Evolutionary conservation across 2,329 filamentous ascomycete species (phyloP).

Genomic region (Trichoderma cornu-damae): DNA sequence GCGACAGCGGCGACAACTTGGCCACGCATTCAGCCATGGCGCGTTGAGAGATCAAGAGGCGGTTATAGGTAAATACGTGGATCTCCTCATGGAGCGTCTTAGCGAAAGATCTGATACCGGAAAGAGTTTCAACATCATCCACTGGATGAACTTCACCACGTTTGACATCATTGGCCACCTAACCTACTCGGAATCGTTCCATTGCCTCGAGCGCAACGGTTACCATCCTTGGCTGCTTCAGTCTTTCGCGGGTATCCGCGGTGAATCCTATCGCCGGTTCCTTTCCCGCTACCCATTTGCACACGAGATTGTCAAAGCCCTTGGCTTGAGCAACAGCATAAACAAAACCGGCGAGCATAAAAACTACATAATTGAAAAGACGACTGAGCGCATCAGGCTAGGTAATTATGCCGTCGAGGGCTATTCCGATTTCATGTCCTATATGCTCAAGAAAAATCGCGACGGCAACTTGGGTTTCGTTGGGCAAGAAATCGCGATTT

Average conservation of each 20-base stretch:
- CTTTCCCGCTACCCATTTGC: slow-evolving; percentile 16
- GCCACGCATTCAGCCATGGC: slow-evolving; percentile 30
- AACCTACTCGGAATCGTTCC: slow-evolving; percentile 41
- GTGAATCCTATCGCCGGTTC: slow-evolving; percentile 18
- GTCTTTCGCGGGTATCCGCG: slow-evolving; percentile 22
- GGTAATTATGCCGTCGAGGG: slow-evolving; percentile 22
- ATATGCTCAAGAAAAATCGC: slow-evolving; percentile 31
- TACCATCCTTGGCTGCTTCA: slow-evolving; percentile 28
- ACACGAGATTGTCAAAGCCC: background rate
- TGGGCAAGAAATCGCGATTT: slow-evolving; percentile 32
- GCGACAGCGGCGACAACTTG: slow-evolving; percentile 25
- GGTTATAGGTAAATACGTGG: slow-evolving; percentile 26
- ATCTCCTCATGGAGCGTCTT: slow-evolving; percentile 25
- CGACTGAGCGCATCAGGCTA: slow-evolving; percentile 22
- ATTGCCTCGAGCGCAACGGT: slow-evolving; percentile 29
- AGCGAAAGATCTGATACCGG: slow-evolving; percentile 18
- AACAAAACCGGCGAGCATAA: slow-evolving; percentile 16
- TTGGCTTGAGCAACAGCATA: background rate
- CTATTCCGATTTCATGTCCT: slow-evolving; percentile 25
- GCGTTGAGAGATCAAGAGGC: slow-evolving; percentile 31
- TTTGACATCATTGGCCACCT: slow-evolving; percentile 41
- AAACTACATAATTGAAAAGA: slow-evolving; percentile 23
- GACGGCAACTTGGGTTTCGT: slow-evolving; percentile 29
- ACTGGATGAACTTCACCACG: slow-evolving; percentile 36
- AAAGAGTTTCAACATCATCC: slow-evolving; percentile 25